Percentiles rank a stretch among this genome's conserved stretches.
These are phyloP conservation scores for Fraxinus sp. DNA, from an alignment of 305 asterid species.

Conservation along the genomic window DNA sequence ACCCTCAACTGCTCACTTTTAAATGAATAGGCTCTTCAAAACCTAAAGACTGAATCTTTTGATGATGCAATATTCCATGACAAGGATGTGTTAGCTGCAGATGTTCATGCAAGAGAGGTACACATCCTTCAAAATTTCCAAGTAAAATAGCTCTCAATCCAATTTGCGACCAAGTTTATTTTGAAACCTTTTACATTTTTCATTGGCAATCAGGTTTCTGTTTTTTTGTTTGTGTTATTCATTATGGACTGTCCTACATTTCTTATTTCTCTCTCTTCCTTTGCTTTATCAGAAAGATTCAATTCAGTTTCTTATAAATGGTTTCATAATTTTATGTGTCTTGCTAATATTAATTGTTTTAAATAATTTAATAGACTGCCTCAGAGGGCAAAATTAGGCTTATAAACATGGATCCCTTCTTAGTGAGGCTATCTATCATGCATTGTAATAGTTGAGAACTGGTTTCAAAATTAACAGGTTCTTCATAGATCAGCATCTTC, in stretches of 20 bases:
- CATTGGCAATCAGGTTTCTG: neutral
- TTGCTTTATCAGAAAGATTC: neutral
- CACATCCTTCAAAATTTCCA: neutral
- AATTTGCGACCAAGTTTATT: conserved; percentile 9
- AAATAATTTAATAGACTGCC: neutral
- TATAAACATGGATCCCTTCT: neutral
- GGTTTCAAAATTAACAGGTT: conserved; percentile 38
- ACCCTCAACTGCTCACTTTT: neutral
- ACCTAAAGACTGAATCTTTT: conserved; percentile 36
- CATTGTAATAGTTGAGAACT: conserved; percentile 14
- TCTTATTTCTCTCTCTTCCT: neutral
- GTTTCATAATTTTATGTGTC: neutral
- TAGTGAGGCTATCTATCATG: conserved; percentile 8
- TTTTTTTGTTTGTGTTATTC: neutral
- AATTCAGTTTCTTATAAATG: neutral
- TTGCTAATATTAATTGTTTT: neutral
- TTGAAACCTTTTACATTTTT: neutral
- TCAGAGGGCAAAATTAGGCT: neutral
- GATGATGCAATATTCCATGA: conserved; percentile 27
- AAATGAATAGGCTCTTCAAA: conserved; percentile 35
- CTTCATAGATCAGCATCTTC: conserved; percentile 45
- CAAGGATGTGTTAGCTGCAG: conserved; percentile 29
- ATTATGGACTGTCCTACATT: neutral
- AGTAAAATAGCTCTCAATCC: conserved; percentile 3
- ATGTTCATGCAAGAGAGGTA: conserved; percentile 34